These are phyloP conservation scores for Phytophthora constricta DNA, from an alignment of 352 stramenopile genomes.

Conservation along the genomic window DNA sequence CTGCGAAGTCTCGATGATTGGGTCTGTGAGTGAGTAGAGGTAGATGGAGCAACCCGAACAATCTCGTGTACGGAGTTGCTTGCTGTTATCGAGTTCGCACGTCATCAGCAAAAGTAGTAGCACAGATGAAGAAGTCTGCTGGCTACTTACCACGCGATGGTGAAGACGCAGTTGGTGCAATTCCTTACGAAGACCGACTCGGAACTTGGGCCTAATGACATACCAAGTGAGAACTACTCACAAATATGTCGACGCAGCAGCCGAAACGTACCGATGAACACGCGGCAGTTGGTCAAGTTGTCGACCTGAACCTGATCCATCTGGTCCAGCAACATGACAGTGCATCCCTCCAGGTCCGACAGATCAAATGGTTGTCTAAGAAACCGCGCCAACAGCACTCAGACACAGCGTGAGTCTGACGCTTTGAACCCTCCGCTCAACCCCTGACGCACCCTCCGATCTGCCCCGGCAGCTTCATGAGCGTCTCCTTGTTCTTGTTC, in stretches of 20 bases:
- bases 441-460: slow-evolving; percentile 71
- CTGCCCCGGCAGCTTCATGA: slow-evolving; percentile 82
- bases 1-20: slow-evolving; percentile 92
- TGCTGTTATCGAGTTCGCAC: slow-evolving; percentile 45
- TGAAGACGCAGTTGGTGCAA: slow-evolving; percentile 91
- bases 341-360: slow-evolving; percentile 80
- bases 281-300: slow-evolving; percentile 83
- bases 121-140: neutral
- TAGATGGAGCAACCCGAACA: slow-evolving; percentile 85
- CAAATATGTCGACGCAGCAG: neutral
- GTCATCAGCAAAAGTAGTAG: slow-evolving; percentile 5
- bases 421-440: no score
- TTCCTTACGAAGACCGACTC: slow-evolving; percentile 93
- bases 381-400: neutral
- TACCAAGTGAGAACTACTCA: neutral
- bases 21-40: slow-evolving; percentile 91
- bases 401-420: neutral
- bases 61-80: slow-evolving; percentile 91
- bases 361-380: slow-evolving; percentile 89
- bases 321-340: slow-evolving; percentile 87
- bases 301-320: slow-evolving; percentile 93
- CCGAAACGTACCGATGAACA: slow-evolving; percentile 76
- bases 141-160: slow-evolving; percentile 73
- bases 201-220: slow-evolving; percentile 60
- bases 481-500: slow-evolving; percentile 78